Evolutionary conservation across 2,329 filamentous ascomycete species (phyloP).

Genomic region (Colletotrichum sp.): DNA sequence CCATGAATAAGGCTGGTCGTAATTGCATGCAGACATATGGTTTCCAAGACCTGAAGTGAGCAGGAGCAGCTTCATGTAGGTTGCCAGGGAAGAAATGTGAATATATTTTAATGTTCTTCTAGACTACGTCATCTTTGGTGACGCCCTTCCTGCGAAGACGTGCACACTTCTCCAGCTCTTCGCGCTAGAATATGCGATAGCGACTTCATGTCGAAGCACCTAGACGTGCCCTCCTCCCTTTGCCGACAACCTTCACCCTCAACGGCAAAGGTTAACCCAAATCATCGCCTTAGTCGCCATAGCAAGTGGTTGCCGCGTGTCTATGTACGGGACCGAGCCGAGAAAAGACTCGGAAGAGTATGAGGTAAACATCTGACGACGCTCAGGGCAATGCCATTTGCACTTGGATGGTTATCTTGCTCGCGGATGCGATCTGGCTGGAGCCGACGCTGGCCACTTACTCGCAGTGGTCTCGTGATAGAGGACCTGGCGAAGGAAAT

Average conservation of each 20-base stretch:
- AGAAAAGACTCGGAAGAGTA: not conserved
- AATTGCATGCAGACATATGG: no score
- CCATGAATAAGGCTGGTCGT: no score
- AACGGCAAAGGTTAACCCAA: fast-evolving
- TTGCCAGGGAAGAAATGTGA: fast-evolving
- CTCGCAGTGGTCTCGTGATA: not conserved
- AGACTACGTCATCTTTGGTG: not conserved
- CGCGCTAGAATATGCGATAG: not conserved
- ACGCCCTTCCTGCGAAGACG: no score
- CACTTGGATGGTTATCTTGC: not conserved
- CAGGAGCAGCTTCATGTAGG: no score
- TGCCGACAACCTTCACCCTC: not conserved
- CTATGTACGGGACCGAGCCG: not conserved
- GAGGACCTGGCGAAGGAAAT: not conserved
- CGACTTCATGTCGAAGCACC: not conserved
- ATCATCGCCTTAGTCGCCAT: not conserved
- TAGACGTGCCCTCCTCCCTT: not conserved
- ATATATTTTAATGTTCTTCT: not conserved
- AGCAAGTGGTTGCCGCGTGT: not conserved
- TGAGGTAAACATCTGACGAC: not conserved
- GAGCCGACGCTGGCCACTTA: not conserved
- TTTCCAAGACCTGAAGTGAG: no score
- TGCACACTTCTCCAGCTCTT: no score
- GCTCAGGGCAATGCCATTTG: not conserved
- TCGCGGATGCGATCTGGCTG: not conserved